phyloP scores from a whole-genome alignment of 768 basidiomycete genomes.

The Baorangia bicolor region DNA sequence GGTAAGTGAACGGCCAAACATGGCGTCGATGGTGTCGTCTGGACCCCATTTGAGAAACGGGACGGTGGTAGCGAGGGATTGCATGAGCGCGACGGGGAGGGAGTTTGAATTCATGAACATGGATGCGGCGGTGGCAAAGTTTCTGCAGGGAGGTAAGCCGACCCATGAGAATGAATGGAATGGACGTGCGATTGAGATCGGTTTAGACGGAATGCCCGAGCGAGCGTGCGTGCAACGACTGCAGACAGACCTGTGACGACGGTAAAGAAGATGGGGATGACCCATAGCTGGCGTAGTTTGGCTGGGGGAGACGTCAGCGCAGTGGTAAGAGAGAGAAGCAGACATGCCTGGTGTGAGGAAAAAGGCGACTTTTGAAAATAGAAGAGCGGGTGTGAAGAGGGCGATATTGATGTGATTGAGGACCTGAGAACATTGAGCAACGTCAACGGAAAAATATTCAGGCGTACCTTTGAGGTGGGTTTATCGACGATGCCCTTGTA shows the following conservation, averaged over 20 bases:
- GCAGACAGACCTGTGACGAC: slow-evolving; percentile 75
- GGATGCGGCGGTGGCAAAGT: slow-evolving; percentile 75
- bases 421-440: slow-evolving; percentile 43
- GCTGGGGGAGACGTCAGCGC: slow-evolving; percentile 36
- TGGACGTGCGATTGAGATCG: slow-evolving; percentile 69
- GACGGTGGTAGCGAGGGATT: slow-evolving; percentile 82
- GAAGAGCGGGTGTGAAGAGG: slow-evolving; percentile 82
- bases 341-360: slow-evolving; percentile 72
- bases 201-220: slow-evolving; percentile 63
- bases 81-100: slow-evolving; percentile 92
- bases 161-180: not conserved
- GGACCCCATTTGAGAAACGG: slow-evolving; percentile 77
- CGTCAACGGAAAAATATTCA: not conserved
- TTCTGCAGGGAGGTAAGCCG: slow-evolving; percentile 38
- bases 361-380: slow-evolving; percentile 96
- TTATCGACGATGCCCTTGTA: slow-evolving; percentile 81
- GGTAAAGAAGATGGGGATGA: slow-evolving; percentile 83
- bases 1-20: slow-evolving; percentile 88
- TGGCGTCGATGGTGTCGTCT: slow-evolving; percentile 80
- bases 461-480: slow-evolving; percentile 76
- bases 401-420: slow-evolving; percentile 83
- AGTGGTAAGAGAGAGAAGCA: not conserved
- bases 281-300: slow-evolving; percentile 80
- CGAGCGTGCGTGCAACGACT: slow-evolving; percentile 60
- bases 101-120: slow-evolving; percentile 97